Base-by-base conservation (phyloP, 2,329 filamentous ascomycete species). In the Aspergillus sp. region DNA sequence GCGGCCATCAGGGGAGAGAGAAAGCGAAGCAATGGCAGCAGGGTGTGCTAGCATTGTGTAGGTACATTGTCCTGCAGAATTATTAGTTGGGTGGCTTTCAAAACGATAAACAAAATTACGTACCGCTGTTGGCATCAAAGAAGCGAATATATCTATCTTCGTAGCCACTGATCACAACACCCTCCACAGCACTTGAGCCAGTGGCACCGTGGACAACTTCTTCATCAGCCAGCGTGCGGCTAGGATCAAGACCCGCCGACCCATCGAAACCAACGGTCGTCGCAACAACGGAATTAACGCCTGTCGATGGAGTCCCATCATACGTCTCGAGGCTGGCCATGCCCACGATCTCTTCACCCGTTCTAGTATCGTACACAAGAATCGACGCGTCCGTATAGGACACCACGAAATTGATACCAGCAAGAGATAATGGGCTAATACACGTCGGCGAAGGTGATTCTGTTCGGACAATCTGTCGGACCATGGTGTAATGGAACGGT, bases 41-140 rank as follows among this genome's bases (percentile, higher is more conserved):
- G 95, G 92, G 68, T 99, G 95, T 6, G 95, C 95, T 59, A 98
- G 86, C 95, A 99, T 99, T 69, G 90, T 96, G 77, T 99, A 99
- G 63, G 95, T 98, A 78, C 93, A 97, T 91, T 99, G 95, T 57
- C 95, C 95, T 98, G 64, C 12, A 53, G 12, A 19, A 49, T 33
- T 11, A 60, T 56, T 60, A 55, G 63, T 70, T 60, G 68, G 63
- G 49, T 24, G n/a, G 21, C 6, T 21, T 14, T 47, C 45, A 19
- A 41, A 35, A 43, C n/a, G 15, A 49, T 24, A 43, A 27, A 48
- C 9, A 11, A 6, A 23, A 21, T 21, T 37, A 85, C 90, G 77
- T 89, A 98, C 95, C 95, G 77, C 91, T 96, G 72, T 99, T 98
- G 62, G 95, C 95, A 80, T 99, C 95, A 74, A 96, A 99, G 82